Percentiles rank a stretch among this genome's conserved stretches.
These are phyloP conservation scores for Taiozyma sp. DNA, from an alignment of 1,139 yeast species.

Conservation along the genomic window DNA sequence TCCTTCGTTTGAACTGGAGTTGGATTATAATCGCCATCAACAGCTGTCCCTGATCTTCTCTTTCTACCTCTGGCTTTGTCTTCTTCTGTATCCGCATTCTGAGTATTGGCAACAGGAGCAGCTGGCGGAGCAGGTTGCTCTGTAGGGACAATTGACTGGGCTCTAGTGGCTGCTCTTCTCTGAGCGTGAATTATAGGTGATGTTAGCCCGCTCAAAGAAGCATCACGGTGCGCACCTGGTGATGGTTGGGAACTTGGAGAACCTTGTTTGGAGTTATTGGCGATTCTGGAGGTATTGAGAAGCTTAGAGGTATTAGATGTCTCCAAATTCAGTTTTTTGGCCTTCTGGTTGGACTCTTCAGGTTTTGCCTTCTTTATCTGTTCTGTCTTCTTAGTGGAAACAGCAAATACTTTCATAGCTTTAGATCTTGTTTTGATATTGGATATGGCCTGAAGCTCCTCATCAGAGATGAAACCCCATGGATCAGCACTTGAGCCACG, in stretches of 20 bases:
- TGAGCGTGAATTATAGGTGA: slow-evolving; percentile 13
- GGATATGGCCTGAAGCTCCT: neutral
- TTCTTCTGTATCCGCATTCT: neutral
- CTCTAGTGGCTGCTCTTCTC: slow-evolving; percentile 9
- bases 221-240: slow-evolving; percentile 1
- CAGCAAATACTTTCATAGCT: slow-evolving; percentile 11
- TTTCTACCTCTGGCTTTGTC: neutral
- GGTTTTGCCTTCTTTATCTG: neutral
- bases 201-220: slow-evolving; percentile 4
- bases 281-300: neutral
- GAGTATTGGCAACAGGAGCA: neutral
- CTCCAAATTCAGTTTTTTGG: slow-evolving; percentile 3
- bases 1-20: neutral
- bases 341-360: slow-evolving; percentile 1
- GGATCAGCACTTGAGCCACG: slow-evolving; percentile 9
- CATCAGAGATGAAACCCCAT: slow-evolving; percentile 20
- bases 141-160: neutral
- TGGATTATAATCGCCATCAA: neutral
- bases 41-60: neutral
- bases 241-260: neutral
- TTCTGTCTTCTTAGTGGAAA: neutral
- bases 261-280: neutral
- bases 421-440: slow-evolving; percentile 5
- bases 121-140: neutral
- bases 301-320: neutral